Percentiles rank a stretch among this genome's conserved stretches.
phyloP scores from a whole-genome alignment of 108 stramenopile genomes.

The Chaetoceros tenuissimus region DNA sequence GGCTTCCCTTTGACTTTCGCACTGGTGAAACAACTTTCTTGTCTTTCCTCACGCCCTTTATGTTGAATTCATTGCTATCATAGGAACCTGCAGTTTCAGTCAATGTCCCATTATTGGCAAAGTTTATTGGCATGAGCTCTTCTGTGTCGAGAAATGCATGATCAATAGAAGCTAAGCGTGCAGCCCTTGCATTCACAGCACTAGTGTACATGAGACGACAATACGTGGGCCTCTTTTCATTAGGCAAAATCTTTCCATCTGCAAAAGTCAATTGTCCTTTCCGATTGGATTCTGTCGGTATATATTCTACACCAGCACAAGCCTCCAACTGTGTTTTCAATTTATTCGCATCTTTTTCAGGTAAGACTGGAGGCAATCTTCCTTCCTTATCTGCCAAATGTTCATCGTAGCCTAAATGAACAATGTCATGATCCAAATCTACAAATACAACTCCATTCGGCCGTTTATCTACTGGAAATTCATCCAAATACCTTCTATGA shows the following conservation, averaged over 20 bases:
- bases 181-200: not conserved
- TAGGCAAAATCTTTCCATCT: constrained; percentile 15
- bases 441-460: constrained; percentile 73
- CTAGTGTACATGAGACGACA: constrained; percentile 27
- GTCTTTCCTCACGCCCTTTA: constrained; percentile 13
- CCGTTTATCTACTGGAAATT: constrained; percentile 19
- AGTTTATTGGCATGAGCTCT: constrained; percentile 25
- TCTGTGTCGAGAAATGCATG: constrained; percentile 44
- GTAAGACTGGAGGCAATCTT: constrained; percentile 38
- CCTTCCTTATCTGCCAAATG: constrained; percentile 33
- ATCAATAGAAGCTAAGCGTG: constrained; percentile 14
- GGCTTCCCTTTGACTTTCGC: not conserved
- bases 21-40: constrained; percentile 11
- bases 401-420: constrained; percentile 62
- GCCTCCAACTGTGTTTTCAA: constrained; percentile 45
- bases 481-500: constrained; percentile 40
- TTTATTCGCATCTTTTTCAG: constrained; percentile 52
- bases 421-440: constrained; percentile 65
- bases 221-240: constrained; percentile 28
- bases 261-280: constrained; percentile 41
- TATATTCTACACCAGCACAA: constrained; percentile 34
- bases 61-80: not conserved
- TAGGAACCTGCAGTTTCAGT: not conserved
- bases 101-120: constrained; percentile 17
- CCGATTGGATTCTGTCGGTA: constrained; percentile 26